Evolutionary conservation across 129 eudicot genomes (phyloP), one percentile per base, ranked within the genome.

Genomic region (Kitagawia praeruptora): DNA sequence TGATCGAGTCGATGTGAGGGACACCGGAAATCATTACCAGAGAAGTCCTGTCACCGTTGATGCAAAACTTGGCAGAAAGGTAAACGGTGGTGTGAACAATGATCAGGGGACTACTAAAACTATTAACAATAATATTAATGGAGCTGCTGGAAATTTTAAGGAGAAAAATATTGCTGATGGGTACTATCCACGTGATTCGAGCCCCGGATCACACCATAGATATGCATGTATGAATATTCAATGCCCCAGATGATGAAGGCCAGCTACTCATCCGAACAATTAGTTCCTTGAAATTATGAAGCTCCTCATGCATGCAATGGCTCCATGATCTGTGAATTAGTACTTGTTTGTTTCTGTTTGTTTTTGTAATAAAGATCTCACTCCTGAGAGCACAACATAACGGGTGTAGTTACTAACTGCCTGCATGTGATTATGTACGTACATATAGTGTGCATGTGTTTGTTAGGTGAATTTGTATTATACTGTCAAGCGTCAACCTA

Each of bases 1-100:
- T n/a, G 31, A 61, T 9, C 5, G 16, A 61, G 37, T 61, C 34
- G 16, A 56, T 2, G 25, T 13, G 63, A 54, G 27, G 27, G 63
- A 54, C 27, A 21, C 27, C 63, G 27, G 25, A 54, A 54, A 21
- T 54, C 63, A 54, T 21, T 21, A 54, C 27, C 27, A 21, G 63
- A 54, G 25, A 21, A 1, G 11, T 56, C 66, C 66, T 23, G 66
- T 56, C 13, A 56, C 66, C 66, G 28, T 23, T 56, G 3, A 25
- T 61, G 69, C 69, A 61, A 61, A 61, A 61, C 69, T 61, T n/a
- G 34, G 69, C 69, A n/a, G 69, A 61, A 61, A 61, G 69, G 69
- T 61, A 61, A 25, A 25, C 6, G 34, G 4, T 61, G 69, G 69
- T 61, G 69, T 61, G 5, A 61, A n/a, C 37, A 61, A 61, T 61